Percentiles rank a stretch among this genome's conserved stretches.
phyloP scores from a whole-genome alignment of 108 stramenopile genomes.

The Craspedostauros australis region DNA sequence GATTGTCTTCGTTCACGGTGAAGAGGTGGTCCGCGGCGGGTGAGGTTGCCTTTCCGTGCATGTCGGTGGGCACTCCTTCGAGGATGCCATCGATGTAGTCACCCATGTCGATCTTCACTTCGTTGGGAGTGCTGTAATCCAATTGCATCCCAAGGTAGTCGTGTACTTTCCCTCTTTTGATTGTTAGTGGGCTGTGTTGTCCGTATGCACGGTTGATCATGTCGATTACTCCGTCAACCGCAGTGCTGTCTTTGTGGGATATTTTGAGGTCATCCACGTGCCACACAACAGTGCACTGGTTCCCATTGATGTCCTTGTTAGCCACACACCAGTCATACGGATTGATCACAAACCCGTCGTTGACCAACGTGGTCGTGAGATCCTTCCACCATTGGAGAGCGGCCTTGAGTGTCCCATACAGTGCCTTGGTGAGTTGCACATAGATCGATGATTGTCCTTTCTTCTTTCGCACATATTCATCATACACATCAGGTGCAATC shows the following conservation, averaged over 20 bases:
- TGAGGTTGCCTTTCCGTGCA: conserved; percentile 2
- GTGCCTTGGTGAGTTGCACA: conserved; percentile 15
- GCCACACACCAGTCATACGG: conserved; percentile 23
- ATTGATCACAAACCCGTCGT: conserved; percentile 14
- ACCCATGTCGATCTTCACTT: conserved; percentile 6
- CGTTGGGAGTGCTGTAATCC: conserved; percentile 3
- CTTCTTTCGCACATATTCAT: conserved; percentile 5
- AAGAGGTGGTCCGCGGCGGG: conserved; percentile 23
- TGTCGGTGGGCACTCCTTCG: conserved; percentile 9
- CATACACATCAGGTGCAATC: conserved; percentile 15
- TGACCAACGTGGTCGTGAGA: too few species aligned
- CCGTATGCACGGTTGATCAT: conserved; percentile 6
- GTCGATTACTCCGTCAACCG: background rate
- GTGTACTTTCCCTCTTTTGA: conserved; percentile 1
- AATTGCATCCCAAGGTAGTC: conserved; percentile 32
- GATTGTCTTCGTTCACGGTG: conserved; percentile 10
- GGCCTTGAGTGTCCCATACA: conserved; percentile 28
- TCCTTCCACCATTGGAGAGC: conserved; percentile 23
- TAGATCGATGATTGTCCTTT: conserved; percentile 23
- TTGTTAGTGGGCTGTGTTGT: conserved; percentile 8
- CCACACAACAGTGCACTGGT: conserved; percentile 19
- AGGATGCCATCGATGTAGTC: conserved; percentile 9
- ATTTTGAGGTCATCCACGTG: conserved; percentile 27
- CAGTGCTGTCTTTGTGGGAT: conserved; percentile 7
- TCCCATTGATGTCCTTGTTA: conserved; percentile 13